These are phyloP conservation scores for Mesotaenium endlicherianum DNA, from an alignment of 139 green algal species.

Conservation along the genomic window DNA sequence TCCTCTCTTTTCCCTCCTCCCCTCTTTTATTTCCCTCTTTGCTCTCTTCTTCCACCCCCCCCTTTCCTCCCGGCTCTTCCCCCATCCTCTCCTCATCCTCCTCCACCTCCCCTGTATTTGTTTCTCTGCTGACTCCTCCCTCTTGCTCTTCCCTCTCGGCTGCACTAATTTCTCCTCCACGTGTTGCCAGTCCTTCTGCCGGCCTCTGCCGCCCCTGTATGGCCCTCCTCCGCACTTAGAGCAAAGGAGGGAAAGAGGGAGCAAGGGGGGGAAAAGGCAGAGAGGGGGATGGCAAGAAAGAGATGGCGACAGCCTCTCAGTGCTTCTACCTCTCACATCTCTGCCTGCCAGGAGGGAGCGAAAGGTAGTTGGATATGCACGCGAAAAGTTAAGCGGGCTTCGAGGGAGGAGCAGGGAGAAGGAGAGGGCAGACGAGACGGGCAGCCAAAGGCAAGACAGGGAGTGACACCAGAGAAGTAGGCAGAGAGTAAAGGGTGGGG, in stretches of 20 bases:
- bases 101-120: background rate
- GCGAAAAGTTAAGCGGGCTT: background rate
- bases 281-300: background rate
- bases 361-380: no score
- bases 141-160: background rate
- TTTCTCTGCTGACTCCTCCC: background rate
- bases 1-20: conserved; percentile 1
- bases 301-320: no score
- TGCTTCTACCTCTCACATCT: no score
- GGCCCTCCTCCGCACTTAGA: background rate
- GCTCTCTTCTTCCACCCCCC: background rate
- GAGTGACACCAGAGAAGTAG: background rate
- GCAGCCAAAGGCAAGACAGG: background rate
- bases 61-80: background rate
- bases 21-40: background rate
- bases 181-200: background rate
- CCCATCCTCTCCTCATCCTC: background rate
- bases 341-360: no score
- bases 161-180: background rate
- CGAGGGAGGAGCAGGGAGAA: background rate
- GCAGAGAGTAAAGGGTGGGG: background rate
- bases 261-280: background rate
- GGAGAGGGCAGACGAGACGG: background rate
- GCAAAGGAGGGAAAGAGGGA: background rate
- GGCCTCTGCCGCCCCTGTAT: background rate